phyloP scores from a whole-genome alignment of 2,329 filamentous ascomycete species.

The Phoma sp. region DNA sequence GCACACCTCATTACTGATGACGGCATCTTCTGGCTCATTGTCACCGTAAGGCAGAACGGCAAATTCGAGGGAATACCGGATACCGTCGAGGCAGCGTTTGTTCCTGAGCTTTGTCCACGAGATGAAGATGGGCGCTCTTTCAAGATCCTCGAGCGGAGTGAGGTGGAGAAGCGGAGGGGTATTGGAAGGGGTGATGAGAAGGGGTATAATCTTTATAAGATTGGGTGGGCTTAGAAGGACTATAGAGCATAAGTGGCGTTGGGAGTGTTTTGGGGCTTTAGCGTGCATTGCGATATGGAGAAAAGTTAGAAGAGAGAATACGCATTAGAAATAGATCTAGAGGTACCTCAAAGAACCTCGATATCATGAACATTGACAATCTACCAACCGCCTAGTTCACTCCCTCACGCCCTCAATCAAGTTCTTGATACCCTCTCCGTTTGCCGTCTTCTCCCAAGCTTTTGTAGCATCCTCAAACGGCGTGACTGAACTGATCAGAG shows the following conservation, averaged over 20 bases:
- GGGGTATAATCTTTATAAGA: conserved; percentile 43
- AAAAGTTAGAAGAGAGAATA: background rate
- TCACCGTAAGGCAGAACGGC: conserved; percentile 40
- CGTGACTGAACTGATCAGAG: conserved; percentile 38
- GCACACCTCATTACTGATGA: conserved; percentile 31
- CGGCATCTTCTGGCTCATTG: conserved; percentile 45
- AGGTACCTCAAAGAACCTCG: background rate
- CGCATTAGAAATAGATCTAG: background rate
- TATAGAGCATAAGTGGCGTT: background rate
- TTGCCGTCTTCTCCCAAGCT: conserved; percentile 42
- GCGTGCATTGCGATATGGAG: background rate
- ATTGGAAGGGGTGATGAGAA: conserved; percentile 45
- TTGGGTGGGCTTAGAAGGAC: conserved; percentile 34
- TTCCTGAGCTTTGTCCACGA: conserved; percentile 20
- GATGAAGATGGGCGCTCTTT: conserved; percentile 25
- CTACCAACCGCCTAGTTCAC: conserved; percentile 8
- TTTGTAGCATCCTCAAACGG: conserved; percentile 37
- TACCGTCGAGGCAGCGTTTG: conserved; percentile 45
- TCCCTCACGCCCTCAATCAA: conserved; percentile 38
- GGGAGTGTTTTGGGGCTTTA: background rate
- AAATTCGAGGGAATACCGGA: conserved; percentile 47
- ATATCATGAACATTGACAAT: background rate
- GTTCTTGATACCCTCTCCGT: conserved; percentile 45
- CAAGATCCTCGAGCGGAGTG: conserved; percentile 31
- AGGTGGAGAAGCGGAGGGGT: conserved; percentile 38